A percentile compares a stretch with the other conserved stretches of the same genome.
Conservation (phyloP, 2,329 filamentous ascomycete genomes). For the Diaporthe citriasiana region DNA sequence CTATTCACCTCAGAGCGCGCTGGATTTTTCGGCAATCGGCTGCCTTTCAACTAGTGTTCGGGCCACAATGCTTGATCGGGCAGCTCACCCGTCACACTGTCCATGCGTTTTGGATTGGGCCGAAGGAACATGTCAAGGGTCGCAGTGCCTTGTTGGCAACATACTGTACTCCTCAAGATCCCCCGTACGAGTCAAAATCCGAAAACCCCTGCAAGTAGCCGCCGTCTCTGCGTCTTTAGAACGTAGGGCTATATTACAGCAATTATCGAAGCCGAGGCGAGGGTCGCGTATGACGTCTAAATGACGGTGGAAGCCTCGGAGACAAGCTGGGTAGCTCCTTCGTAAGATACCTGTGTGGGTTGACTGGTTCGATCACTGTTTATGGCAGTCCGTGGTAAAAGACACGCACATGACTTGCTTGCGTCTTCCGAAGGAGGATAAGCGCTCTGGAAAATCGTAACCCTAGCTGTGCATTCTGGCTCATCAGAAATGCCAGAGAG, state of each 20-base stretch:
- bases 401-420: neutral
- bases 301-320: conserved; percentile 9
- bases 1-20: conserved; percentile 3
- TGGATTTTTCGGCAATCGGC: conserved; percentile 42
- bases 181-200: conserved; percentile 30
- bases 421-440: conserved; percentile 11
- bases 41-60: conserved; percentile 36
- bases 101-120: conserved; percentile 41
- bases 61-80: conserved; percentile 37
- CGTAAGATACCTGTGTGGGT: neutral
- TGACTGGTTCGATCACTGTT: neutral
- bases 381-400: neutral
- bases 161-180: conserved; percentile 15
- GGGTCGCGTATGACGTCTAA: conserved; percentile 23
- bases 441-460: neutral
- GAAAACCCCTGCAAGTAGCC: conserved; percentile 17
- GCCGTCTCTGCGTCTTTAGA: conserved; percentile 14
- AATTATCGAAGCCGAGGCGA: conserved; percentile 27
- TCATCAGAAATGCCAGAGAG: conserved; percentile 13
- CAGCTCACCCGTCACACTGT: conserved; percentile 40
- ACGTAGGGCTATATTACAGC: conserved; percentile 39
- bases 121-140: conserved; percentile 37
- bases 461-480: neutral
- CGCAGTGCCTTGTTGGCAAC: conserved; percentile 29
- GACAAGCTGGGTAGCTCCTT: neutral